phyloP scores from a whole-genome alignment of 2,329 filamentous ascomycete species.

The Colletotrichum aenigma region DNA sequence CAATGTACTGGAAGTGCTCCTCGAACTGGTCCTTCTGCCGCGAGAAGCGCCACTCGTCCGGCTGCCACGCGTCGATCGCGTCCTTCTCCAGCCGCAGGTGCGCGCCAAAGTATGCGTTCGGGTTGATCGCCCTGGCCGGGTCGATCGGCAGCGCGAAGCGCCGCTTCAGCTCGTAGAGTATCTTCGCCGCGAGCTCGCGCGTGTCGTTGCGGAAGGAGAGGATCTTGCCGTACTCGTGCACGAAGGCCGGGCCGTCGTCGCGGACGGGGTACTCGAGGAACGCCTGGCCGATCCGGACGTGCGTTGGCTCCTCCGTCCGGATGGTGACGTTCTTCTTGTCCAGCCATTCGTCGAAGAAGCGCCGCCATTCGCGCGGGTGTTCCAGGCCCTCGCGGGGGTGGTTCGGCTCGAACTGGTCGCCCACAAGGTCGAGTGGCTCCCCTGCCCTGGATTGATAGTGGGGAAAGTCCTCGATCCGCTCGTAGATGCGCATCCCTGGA shows the following conservation, averaged over 20 bases:
- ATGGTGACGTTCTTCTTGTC: slow-evolving; percentile 19
- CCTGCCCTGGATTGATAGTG: slow-evolving; percentile 22
- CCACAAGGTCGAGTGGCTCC: slow-evolving; percentile 25
- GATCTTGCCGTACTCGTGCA: slow-evolving; percentile 35
- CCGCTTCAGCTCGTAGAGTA: slow-evolving; percentile 25
- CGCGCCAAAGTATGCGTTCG: slow-evolving; percentile 31
- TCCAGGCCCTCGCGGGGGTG: slow-evolving; percentile 27
- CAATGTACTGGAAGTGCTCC: slow-evolving; percentile 29
- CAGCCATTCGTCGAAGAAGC: slow-evolving; percentile 32
- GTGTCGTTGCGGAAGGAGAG: slow-evolving; percentile 34
- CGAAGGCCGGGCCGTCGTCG: slow-evolving; percentile 36
- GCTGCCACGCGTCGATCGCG: slow-evolving; percentile 32
- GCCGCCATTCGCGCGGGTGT: slow-evolving; percentile 29
- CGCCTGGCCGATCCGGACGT: slow-evolving; percentile 33
- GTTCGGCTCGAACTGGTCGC: slow-evolving; percentile 34
- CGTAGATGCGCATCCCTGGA: slow-evolving; percentile 30
- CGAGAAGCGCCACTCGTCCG: slow-evolving; percentile 33
- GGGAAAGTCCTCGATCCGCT: slow-evolving; percentile 31
- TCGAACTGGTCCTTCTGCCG: slow-evolving; percentile 34
- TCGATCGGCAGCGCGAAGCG: slow-evolving; percentile 27
- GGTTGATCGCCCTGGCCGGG: slow-evolving; percentile 25
- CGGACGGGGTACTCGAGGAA: slow-evolving; percentile 41
- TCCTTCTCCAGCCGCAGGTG: slow-evolving; percentile 35
- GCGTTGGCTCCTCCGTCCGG: slow-evolving; percentile 22
- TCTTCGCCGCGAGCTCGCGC: slow-evolving; percentile 30